Conservation (phyloP, 768 basidiomycete species). For the Tephrocybe rancida region DNA sequence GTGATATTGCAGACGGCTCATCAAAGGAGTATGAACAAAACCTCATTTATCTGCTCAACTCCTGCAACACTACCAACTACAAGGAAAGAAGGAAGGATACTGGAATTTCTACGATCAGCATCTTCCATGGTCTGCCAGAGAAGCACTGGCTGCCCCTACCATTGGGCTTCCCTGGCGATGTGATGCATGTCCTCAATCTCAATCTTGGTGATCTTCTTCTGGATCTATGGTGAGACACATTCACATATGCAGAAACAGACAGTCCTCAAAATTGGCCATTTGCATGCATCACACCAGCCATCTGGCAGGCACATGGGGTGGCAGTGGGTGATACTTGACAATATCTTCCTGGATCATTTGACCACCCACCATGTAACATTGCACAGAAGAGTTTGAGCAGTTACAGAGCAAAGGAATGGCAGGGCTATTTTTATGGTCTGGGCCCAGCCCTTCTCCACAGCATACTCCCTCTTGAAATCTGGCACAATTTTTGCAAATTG, state of each 20-base stretch:
- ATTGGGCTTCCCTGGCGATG: not conserved
- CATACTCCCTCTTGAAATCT: constrained; percentile 28
- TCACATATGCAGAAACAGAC: constrained; percentile 22
- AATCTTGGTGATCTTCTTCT: constrained; percentile 1
- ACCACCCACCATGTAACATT: constrained; percentile 27
- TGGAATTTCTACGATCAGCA: not conserved
- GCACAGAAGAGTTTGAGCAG: constrained; percentile 38
- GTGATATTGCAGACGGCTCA: not conserved
- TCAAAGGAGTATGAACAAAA: constrained; percentile 16
- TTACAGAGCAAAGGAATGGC: constrained; percentile 40
- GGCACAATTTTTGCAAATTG: constrained; percentile 32
- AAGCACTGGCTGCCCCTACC: not conserved
- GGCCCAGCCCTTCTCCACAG: constrained; percentile 30
- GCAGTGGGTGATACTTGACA: constrained; percentile 4
- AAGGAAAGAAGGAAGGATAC: constrained; percentile 8
- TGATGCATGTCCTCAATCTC: not conserved
- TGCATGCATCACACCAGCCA: constrained; percentile 5
- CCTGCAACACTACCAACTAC: constrained; percentile 19
- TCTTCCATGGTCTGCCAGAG: not conserved
- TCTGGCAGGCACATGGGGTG: constrained; percentile 38
- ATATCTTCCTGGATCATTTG: constrained; percentile 33
- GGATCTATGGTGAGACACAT: constrained; percentile 29
- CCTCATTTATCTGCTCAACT: constrained; percentile 12
- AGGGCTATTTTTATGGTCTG: constrained; percentile 33
- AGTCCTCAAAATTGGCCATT: constrained; percentile 27